These are phyloP conservation scores for Metschnikowia bowlesiae DNA, from an alignment of 805 yeast genomes.

Conservation along the genomic window DNA sequence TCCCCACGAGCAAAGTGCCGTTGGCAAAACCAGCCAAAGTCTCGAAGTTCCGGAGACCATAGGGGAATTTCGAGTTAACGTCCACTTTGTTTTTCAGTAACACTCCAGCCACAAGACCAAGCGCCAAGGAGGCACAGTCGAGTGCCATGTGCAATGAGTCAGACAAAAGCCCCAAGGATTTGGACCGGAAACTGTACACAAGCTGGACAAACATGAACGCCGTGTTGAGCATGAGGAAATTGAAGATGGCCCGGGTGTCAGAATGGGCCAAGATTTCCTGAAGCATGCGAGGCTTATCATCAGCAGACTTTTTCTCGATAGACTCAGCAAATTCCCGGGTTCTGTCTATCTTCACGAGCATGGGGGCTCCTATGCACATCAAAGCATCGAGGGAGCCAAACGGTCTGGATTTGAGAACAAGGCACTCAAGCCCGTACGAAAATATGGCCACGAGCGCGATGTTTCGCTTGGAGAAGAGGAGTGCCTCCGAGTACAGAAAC, in stretches of 20 bases:
- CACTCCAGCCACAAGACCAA: conserved; percentile 84
- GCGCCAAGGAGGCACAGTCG: conserved; percentile 85
- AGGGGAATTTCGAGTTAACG: conserved; percentile 71
- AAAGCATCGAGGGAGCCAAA: conserved; percentile 3
- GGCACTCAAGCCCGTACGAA: conserved; percentile 13
- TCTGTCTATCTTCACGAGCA: conserved; percentile 10
- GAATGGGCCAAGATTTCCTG: conserved; percentile 31
- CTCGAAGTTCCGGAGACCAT: conserved; percentile 80
- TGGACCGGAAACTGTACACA: conserved; percentile 86
- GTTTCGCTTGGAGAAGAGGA: conserved; percentile 7
- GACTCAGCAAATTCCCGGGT: not conserved
- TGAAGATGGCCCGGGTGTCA: conserved; percentile 86
- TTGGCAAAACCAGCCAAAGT: conserved; percentile 94
- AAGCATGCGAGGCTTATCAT: conserved; percentile 19
- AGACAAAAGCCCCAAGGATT: conserved; percentile 83
- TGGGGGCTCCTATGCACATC: conserved; percentile 10
- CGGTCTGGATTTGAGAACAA: conserved; percentile 10
- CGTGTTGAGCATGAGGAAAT: conserved; percentile 78
- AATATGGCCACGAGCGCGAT: conserved; percentile 10
- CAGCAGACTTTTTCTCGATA: not conserved
- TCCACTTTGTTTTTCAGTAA: conserved; percentile 37
- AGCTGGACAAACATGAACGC: conserved; percentile 94
- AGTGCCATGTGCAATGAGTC: conserved; percentile 96
- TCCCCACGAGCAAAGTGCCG: conserved; percentile 82
- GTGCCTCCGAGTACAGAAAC: conserved; percentile 9